Evolutionary conservation across 805 yeast species (phyloP), one percentile per base, ranked within the genome.

Genomic region (Pichia cephalocereana): DNA sequence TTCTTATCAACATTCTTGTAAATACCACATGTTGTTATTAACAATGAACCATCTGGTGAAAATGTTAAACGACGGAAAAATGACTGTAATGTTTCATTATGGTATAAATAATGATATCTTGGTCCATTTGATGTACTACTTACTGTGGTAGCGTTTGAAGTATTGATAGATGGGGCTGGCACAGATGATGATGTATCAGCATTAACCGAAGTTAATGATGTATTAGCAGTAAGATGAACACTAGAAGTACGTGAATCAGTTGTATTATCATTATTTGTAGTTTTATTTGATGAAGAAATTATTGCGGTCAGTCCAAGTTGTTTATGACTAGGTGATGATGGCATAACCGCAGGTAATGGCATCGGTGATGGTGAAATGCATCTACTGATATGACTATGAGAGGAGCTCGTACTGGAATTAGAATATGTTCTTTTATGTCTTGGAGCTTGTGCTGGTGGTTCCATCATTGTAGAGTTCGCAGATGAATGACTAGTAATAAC

Each of bases 51-150:
- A 64, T 95, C 97, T 0, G 96, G 96, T 0, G 96, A 84, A 60
- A 91, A 88, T 1, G 83, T 66, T 47, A 91, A 71, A 51, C 98
- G 69, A 52, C 99, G 72, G 70, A 93, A 93, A 60, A 93, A 93
- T 0, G 96, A 85, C 48, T 88, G 88, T 34, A 91, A 72, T 0
- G 95, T 81, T 58, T 91, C 99, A 52, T 89, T 81, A 59, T 89
- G 93, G 58, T 85, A 88, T 7, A 87, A 61, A 59, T 69, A 69
- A 5, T 72, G 63, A n/a, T 63, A 65, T 50, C 68, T 72, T 15
- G 37, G 37, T 15, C n/a, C 37, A 14, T 12, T 34, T 34, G 37
- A 14, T 14, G 37, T 34, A 34, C 5, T 34, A 34, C 17, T 15
- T 14, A 34, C 18, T 2, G 37, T 14, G 5, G 37, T 34, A 34